These are phyloP conservation scores for Dendrobium catenatum DNA, from an alignment of 106 monocot species.

Conservation along the genomic window DNA sequence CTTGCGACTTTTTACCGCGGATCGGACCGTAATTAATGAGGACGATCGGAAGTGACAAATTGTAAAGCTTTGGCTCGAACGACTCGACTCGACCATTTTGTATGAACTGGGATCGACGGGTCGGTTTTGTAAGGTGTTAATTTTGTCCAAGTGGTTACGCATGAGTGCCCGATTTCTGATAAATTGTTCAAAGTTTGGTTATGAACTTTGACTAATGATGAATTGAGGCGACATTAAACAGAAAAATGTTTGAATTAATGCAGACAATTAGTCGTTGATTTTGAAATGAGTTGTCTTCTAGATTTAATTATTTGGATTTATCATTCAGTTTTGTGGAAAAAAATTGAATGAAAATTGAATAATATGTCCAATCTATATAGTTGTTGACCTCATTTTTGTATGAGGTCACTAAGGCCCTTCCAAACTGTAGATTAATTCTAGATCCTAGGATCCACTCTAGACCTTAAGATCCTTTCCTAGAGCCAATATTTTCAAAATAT, in stretches of 20 bases:
- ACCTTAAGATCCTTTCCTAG: no score
- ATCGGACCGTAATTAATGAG: background rate
- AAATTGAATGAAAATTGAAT: no score
- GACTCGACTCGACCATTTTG: background rate
- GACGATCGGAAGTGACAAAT: background rate
- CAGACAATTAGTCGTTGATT: background rate
- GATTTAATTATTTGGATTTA: background rate
- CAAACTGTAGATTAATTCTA: no score
- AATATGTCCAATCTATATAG: no score
- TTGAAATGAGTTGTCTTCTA: background rate
- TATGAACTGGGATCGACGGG: background rate
- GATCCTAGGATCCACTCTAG: no score
- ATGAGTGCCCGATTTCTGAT: background rate
- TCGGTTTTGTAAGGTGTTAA: background rate
- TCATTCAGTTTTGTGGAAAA: background rate
- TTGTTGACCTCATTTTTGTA: no score
- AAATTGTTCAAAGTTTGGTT: background rate
- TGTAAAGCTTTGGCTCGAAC: background rate
- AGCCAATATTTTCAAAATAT: no score
- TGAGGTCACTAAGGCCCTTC: no score
- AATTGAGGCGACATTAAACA: background rate
- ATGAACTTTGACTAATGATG: background rate
- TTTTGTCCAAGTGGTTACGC: background rate
- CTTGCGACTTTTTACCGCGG: no score
- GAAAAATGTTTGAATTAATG: background rate